Evolutionary conservation across 208 protist genomes (phyloP).

Genomic region (Trypanosoma conorhini): DNA sequence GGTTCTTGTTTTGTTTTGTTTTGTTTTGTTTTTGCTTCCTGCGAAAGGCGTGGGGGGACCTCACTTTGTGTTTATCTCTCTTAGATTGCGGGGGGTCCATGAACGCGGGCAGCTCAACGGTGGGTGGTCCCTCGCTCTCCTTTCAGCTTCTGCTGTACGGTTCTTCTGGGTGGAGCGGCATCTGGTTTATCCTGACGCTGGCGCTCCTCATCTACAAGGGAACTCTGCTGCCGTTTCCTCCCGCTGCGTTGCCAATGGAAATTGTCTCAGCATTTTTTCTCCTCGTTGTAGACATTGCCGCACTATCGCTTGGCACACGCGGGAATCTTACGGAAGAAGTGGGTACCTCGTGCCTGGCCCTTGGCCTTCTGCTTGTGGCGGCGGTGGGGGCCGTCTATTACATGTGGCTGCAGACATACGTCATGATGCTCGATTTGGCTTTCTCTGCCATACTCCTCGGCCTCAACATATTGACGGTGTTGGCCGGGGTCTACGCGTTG

Average conservation of each 20-base stretch:
- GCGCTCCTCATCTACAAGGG: conserved; percentile 67
- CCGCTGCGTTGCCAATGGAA: conserved; percentile 67
- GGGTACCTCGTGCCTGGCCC: conserved; percentile 31
- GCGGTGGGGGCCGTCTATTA: conserved; percentile 65
- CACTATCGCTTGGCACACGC: conserved; percentile 41
- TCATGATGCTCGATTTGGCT: conserved; percentile 68
- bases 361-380: conserved; percentile 39
- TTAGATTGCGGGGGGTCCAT: background rate
- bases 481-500: conserved; percentile 40
- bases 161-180: conserved; percentile 34
- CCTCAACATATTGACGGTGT: conserved; percentile 44
- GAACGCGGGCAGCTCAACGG: conserved; percentile 5
- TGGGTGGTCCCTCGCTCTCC: conserved; percentile 42
- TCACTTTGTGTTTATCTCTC: background rate
- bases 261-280: conserved; percentile 55
- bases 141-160: conserved; percentile 54
- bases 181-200: conserved; percentile 63
- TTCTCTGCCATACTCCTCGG: conserved; percentile 63
- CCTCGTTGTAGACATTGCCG: conserved; percentile 40
- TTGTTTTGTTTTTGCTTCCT: background rate
- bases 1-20: conserved; percentile 1
- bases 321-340: conserved; percentile 57
- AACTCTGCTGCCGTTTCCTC: conserved; percentile 52
- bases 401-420: conserved; percentile 88
- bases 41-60: background rate